Evolutionary conservation across 2,329 filamentous ascomycete genomes (phyloP), one percentile per base, ranked within the genome.

Genomic region (Ophiognomonia clavigignenti-juglandacearum): DNA sequence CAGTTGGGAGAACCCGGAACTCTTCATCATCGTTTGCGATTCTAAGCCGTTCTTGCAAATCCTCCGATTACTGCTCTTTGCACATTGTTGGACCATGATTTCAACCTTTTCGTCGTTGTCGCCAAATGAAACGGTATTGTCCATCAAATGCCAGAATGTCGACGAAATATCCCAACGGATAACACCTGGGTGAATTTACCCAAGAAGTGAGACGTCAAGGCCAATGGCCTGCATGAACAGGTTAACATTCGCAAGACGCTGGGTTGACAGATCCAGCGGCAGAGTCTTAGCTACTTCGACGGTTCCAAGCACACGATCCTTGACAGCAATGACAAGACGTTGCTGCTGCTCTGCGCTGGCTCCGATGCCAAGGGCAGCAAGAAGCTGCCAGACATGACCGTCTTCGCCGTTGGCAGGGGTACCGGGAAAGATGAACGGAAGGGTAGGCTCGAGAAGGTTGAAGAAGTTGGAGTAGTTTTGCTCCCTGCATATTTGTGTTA

Each of bases 141-240:
- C 18, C 6, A 14, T 20, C 19, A 9, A 19, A 19, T 24, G 11
- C 13, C 24, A 3, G 14, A 14, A 27, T 24, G 36, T 4, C 20
- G 36, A n/a, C 26, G 11, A 24, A n/a, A n/a, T 26, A 22, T 34
- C 6, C 26, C 22, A 22, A n/a, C 20, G 14, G 13, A 6, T 32
- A 7, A 13, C 4, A 14, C 10, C 32, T 13, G 8, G 45, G 44
- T 39, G 27, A n/a, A 14, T 43, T 56, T 56, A 71, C 49, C 69
- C 65, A 52, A 82, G 66, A 43, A 85, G 68, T 58, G 96, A 93
- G 42, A 98, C 93, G 71, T 98, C 93, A 63, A 98, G 77, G n/a
- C 93, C 93, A 67, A 98, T 96, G 47, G 92, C 93, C 61, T 90
- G 86, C 91, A 98, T 96, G 67, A 98, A 98, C 47, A 98, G 72